Base-by-base conservation (phyloP, 768 basidiomycete species). In the Kwoniella bestiolae region DNA sequence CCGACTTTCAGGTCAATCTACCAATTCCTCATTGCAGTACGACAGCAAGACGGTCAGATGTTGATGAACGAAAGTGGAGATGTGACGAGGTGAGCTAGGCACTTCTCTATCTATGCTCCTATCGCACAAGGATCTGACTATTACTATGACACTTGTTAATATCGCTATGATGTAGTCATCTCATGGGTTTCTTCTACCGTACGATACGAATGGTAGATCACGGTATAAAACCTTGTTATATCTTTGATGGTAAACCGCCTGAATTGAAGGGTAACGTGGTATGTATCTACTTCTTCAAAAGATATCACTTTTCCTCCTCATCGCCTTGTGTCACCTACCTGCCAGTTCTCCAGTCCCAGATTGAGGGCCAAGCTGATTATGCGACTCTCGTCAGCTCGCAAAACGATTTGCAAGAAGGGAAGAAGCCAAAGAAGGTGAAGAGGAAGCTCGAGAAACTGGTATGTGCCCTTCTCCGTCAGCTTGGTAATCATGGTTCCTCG, bases 171-270 rank as follows among this genome's bases (percentile, higher is more conserved):
- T 29, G 4, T 61, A 87, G 93, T 83, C 95, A 99, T 82, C 84
- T 99, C 11, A 97, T 98, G 94, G 96, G 96, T 0, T 90, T 98
- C 81, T 99, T 99, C 83, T 97, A 97, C 76, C 86, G 94, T 41
- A 99, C 96, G 0, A 91, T 99, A 65, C 86, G 96, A 25, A 98
- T 99, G 80, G 94, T 94, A 18, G 96, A 99, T 82, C 95, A 98
- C 70, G 96, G 96, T 3, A 93, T 99, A 79, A 99, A 99, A 77
- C 94, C 95, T 0, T 90, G 90, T 34, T 98, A 98, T 81, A 92
- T 99, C 34, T 99, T 99, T 71, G 96, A 99, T 81, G 96, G 96
- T 23, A 95, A 94, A 81, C 96, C 96, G 2, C 96, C 96, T 50
- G 94, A 97, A 74, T 82, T 99, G 83, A 99, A 99, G 83, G 89